These are phyloP conservation scores for Amyloporia xantha DNA, from an alignment of 768 basidiomycete species.

Conservation along the genomic window DNA sequence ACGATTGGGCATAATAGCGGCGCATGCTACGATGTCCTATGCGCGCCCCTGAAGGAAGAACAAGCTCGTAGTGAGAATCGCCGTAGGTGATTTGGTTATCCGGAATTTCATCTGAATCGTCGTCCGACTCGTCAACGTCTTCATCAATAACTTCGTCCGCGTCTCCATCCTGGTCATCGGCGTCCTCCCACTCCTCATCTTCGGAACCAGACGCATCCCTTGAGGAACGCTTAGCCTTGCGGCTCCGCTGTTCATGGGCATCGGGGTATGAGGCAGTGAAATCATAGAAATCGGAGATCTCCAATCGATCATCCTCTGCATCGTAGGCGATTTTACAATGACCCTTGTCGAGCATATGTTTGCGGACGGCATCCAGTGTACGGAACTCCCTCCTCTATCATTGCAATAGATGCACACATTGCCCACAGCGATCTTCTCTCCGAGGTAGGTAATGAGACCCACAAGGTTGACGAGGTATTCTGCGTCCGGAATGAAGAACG, in stretches of 20 bases:
- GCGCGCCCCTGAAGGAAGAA: conserved; percentile 86
- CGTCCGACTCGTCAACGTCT: conserved; percentile 27
- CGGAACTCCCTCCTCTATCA: conserved; percentile 74
- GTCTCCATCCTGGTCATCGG: conserved; percentile 28
- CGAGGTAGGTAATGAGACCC: conserved; percentile 80
- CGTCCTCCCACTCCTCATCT: conserved; percentile 26
- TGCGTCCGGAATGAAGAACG: conserved; percentile 94
- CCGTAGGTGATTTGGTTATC: conserved; percentile 63
- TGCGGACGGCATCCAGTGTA: conserved; percentile 79
- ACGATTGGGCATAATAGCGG: conserved; percentile 82
- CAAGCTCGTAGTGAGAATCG: conserved; percentile 79
- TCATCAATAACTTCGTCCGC: conserved; percentile 29
- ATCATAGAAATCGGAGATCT: conserved; percentile 91
- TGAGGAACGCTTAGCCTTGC: conserved; percentile 8
- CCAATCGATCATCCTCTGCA: conserved; percentile 68
- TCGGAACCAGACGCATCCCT: conserved; percentile 7
- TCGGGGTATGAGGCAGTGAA: conserved; percentile 76
- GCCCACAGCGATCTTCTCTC: conserved; percentile 89
- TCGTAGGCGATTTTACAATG: conserved; percentile 98
- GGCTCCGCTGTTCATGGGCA: conserved; percentile 15
- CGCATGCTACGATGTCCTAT: conserved; percentile 88
- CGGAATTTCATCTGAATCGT: conserved; percentile 30
- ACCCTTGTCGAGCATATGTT: conserved; percentile 93
- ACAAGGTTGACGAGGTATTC: conserved; percentile 81
- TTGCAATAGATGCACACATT: conserved; percentile 93